These are phyloP conservation scores for Fusarium agapanthi DNA, from an alignment of 2,329 filamentous ascomycete species.

Conservation along the genomic window DNA sequence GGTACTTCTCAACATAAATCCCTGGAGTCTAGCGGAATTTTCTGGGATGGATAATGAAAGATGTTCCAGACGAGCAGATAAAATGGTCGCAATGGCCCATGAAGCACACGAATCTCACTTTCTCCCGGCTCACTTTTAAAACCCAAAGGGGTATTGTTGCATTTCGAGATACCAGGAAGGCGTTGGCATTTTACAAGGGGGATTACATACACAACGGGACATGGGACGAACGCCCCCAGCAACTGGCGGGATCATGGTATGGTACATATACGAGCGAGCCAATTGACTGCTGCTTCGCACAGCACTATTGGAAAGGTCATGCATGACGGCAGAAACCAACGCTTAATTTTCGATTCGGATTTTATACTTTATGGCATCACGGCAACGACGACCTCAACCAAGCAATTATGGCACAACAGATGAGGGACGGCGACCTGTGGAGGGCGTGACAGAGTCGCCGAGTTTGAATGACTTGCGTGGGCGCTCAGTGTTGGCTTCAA, in stretches of 20 bases:
- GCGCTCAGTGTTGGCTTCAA: conserved; percentile 6
- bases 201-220: conserved; percentile 35
- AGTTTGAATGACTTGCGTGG: conserved; percentile 9
- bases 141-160: conserved; percentile 39
- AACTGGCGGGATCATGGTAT: conserved; percentile 23
- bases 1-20: background rate
- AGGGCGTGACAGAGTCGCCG: background rate
- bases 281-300: conserved; percentile 18
- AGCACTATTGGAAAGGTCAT: conserved; percentile 33
- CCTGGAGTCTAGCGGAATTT: background rate
- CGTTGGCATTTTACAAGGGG: conserved; percentile 45
- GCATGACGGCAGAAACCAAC: conserved; percentile 30
- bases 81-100: conserved; percentile 41
- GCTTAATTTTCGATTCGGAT: conserved; percentile 32
- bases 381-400: conserved; percentile 23
- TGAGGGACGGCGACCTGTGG: background rate
- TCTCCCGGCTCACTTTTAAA: conserved; percentile 36
- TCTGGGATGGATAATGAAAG: conserved; percentile 14
- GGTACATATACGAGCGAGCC: conserved; percentile 32
- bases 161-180: conserved; percentile 53
- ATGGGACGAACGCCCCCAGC: conserved; percentile 21
- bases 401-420: background rate
- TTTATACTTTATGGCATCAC: conserved; percentile 28
- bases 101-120: conserved; percentile 46
- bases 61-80: conserved; percentile 28